Conservation (phyloP, 2,329 filamentous ascomycete genomes). For the Aspergillus tamarii region DNA sequence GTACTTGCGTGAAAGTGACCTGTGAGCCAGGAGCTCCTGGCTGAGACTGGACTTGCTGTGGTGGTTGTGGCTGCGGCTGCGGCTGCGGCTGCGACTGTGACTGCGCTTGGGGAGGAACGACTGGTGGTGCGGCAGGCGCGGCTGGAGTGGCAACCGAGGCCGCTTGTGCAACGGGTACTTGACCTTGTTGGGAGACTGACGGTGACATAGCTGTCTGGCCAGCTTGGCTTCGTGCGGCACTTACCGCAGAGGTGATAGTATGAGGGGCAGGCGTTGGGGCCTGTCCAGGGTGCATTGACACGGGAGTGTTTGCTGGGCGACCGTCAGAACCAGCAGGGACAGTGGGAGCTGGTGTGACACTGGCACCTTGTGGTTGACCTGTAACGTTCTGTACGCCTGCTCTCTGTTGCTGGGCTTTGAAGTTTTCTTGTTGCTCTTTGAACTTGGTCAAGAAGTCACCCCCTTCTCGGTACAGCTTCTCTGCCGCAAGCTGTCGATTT, state of each 20-base stretch:
- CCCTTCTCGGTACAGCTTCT: slow-evolving; percentile 48
- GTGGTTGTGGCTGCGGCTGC: slow-evolving; percentile 20
- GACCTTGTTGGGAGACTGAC: slow-evolving; percentile 37
- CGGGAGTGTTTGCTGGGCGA: slow-evolving; percentile 28
- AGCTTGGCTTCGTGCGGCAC: slow-evolving; percentile 46
- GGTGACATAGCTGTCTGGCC: slow-evolving; percentile 42
- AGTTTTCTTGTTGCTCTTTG: slow-evolving; percentile 52
- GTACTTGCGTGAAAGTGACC: slow-evolving; percentile 34
- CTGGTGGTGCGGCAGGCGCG: slow-evolving; percentile 28
- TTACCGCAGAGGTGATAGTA: slow-evolving; percentile 53
- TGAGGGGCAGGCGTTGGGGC: slow-evolving; percentile 45
- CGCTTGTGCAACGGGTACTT: slow-evolving; percentile 31
- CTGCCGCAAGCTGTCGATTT: slow-evolving; percentile 43
- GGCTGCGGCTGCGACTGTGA: slow-evolving; percentile 6
- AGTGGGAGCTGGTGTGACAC: slow-evolving; percentile 15
- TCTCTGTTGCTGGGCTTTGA: slow-evolving; percentile 42
- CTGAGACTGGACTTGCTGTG: slow-evolving; percentile 32
- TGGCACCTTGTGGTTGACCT: slow-evolving; percentile 10
- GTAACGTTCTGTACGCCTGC: slow-evolving; percentile 21
- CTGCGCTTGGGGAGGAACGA: slow-evolving; percentile 18
- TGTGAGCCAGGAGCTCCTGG: slow-evolving; percentile 34
- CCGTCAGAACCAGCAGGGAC: slow-evolving; percentile 22
- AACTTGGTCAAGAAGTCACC: slow-evolving; percentile 52
- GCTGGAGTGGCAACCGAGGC: slow-evolving; percentile 30
- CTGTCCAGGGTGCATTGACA: slow-evolving; percentile 38